These are phyloP conservation scores for Cryptococcus hybrid DNA, from an alignment of 1,284 basidiomycete genomes.

Conservation along the genomic window DNA sequence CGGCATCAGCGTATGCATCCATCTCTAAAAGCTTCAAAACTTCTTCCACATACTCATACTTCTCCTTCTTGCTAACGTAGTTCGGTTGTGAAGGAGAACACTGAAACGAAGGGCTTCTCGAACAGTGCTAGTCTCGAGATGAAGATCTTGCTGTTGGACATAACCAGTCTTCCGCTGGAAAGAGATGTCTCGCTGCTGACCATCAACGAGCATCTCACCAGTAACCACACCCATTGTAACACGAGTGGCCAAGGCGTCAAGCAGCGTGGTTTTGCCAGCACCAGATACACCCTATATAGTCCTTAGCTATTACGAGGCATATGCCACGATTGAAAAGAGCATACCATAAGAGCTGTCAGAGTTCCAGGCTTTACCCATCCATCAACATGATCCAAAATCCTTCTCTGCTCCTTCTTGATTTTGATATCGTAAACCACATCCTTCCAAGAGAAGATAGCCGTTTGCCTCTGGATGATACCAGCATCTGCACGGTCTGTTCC, in stretches of 20 bases:
- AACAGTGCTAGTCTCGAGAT: constrained; percentile 68
- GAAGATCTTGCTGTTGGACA: constrained; percentile 77
- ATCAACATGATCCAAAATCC: constrained; percentile 72
- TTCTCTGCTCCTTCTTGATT: constrained; percentile 59
- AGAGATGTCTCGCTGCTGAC: constrained; percentile 64
- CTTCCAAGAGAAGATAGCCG: constrained; percentile 52
- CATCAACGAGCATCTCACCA: constrained; percentile 77
- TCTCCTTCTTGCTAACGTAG: constrained; percentile 65
- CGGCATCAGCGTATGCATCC: constrained; percentile 65
- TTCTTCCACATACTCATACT: constrained; percentile 75
- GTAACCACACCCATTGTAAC: constrained; percentile 74
- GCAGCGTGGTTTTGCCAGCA: constrained; percentile 69
- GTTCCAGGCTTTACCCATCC: constrained; percentile 81
- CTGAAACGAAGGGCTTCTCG: constrained; percentile 81
- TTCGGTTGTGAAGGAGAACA: constrained; percentile 72
- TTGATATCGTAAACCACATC: constrained; percentile 61
- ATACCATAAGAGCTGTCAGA: constrained; percentile 59
- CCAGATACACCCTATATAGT: constrained; percentile 59
- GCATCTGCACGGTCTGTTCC: constrained; percentile 16
- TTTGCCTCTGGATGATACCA: constrained; percentile 47
- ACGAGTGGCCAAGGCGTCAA: constrained; percentile 80
- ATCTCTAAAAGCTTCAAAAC: constrained; percentile 77
- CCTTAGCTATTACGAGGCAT: not conserved
- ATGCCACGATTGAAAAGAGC: not conserved
- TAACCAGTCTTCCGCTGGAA: constrained; percentile 65